These are phyloP conservation scores for Plasmodium inui DNA, from an alignment of 169 alveolate genomes.

Conservation along the genomic window DNA sequence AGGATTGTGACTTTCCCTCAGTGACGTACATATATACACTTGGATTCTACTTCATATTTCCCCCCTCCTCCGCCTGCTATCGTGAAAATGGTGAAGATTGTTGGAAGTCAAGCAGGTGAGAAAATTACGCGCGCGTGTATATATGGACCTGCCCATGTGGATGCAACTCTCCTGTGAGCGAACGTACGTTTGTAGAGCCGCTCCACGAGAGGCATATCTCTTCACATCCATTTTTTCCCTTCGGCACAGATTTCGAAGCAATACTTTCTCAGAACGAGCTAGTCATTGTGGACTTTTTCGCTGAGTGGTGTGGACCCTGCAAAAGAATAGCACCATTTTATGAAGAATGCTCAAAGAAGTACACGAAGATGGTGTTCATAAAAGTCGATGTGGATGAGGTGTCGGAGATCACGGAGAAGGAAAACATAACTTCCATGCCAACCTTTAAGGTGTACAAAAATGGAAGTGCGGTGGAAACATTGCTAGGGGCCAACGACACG, in stretches of 20 bases:
- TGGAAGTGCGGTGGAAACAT: constrained; percentile 81
- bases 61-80: too few relatives aligned
- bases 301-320: constrained; percentile 96
- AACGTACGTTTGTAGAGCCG: not conserved
- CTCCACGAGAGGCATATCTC: not conserved
- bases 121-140: not conserved
- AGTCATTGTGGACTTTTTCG: constrained; percentile 95
- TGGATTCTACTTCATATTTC: not conserved
- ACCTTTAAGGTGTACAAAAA: constrained; percentile 85
- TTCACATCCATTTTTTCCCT: not conserved
- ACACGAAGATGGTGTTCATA: constrained; percentile 76
- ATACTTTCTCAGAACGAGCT: constrained; percentile 78
- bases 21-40: not conserved
- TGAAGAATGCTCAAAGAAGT: constrained; percentile 81
- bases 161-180: not conserved
- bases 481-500: constrained; percentile 83
- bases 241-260: constrained; percentile 81
- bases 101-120: constrained; percentile 74
- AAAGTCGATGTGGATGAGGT: constrained; percentile 84
- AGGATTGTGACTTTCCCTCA: not conserved
- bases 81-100: constrained; percentile 70
- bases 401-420: constrained; percentile 82
- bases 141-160: not conserved
- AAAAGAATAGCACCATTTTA: constrained; percentile 90
- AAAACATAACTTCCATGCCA: constrained; percentile 84